Evolutionary conservation across 2,329 filamentous ascomycete species (phyloP).

Genomic region (Scedosporium boydii): DNA sequence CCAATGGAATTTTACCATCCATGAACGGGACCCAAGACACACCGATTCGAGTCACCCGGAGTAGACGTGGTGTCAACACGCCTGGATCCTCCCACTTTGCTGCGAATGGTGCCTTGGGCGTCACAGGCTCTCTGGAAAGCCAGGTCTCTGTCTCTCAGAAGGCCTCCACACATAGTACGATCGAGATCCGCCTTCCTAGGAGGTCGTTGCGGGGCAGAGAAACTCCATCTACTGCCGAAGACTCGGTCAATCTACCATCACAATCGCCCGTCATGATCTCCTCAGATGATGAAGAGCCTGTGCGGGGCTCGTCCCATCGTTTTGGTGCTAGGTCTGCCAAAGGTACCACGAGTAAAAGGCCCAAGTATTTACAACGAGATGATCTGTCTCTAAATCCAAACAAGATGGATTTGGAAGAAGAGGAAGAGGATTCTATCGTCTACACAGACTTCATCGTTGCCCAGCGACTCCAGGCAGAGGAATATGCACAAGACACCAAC

Average conservation of each 20-base stretch:
- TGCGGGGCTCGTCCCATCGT: not conserved
- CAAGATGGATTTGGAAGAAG: constrained; percentile 16
- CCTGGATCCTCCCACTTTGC: not conserved
- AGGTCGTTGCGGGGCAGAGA: not conserved
- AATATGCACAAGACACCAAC: constrained; percentile 14
- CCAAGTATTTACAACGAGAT: constrained; percentile 20
- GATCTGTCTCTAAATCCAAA: constrained; percentile 35
- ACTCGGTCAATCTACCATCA: not conserved
- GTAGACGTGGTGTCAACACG: not conserved
- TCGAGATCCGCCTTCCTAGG: not conserved
- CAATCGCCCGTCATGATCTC: not conserved
- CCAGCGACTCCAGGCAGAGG: constrained; percentile 24
- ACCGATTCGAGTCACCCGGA: not conserved
- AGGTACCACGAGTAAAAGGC: not conserved
- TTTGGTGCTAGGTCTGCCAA: not conserved
- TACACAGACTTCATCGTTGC: constrained; percentile 21
- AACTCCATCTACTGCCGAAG: not conserved
- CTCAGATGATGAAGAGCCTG: not conserved
- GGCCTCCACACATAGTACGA: not conserved
- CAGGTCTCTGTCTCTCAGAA: not conserved
- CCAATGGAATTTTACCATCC: not conserved
- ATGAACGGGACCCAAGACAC: not conserved
- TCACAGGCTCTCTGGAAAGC: not conserved
- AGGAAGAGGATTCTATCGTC: constrained; percentile 17
- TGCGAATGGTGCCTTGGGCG: not conserved